These are phyloP conservation scores for Calonectria pseudoturangicola DNA, from an alignment of 2,329 filamentous ascomycete species.

Conservation along the genomic window DNA sequence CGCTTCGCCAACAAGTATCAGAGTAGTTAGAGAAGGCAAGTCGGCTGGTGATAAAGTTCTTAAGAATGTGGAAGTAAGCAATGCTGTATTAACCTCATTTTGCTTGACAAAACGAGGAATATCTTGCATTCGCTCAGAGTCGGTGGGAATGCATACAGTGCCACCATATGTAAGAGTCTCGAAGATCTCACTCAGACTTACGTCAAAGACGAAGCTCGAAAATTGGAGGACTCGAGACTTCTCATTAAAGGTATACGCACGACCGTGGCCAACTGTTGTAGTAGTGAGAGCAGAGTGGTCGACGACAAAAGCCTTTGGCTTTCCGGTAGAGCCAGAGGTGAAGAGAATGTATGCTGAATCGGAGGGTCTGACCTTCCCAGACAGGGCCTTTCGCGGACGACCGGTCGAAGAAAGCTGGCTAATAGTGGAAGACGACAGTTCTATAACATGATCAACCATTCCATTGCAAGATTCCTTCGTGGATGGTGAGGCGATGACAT, in stretches of 20 bases:
- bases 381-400: background rate
- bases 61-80: constrained; percentile 18
- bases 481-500: constrained; percentile 7
- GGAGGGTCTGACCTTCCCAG: background rate
- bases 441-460: constrained; percentile 13
- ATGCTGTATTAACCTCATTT: background rate
- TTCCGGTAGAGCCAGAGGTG: constrained; percentile 73
- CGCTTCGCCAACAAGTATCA: constrained; percentile 41
- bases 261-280: constrained; percentile 21
- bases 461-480: constrained; percentile 5
- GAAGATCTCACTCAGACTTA: constrained; percentile 61
- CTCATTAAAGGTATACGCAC: constrained; percentile 15
- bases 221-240: constrained; percentile 48
- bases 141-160: constrained; percentile 62
- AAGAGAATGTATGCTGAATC: constrained; percentile 65
- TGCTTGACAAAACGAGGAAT: constrained; percentile 24
- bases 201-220: constrained; percentile 61
- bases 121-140: constrained; percentile 54
- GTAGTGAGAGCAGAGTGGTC: constrained; percentile 27
- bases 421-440: constrained; percentile 10
- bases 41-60: constrained; percentile 15
- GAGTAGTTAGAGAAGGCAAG: constrained; percentile 11
- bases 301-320: constrained; percentile 70
- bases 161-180: constrained; percentile 62
- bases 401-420: background rate